A percentile compares a stretch with the other conserved stretches of the same genome.
Evolutionary conservation across 768 basidiomycete species (phyloP).

Genomic region (Kockovaella imperatae): DNA sequence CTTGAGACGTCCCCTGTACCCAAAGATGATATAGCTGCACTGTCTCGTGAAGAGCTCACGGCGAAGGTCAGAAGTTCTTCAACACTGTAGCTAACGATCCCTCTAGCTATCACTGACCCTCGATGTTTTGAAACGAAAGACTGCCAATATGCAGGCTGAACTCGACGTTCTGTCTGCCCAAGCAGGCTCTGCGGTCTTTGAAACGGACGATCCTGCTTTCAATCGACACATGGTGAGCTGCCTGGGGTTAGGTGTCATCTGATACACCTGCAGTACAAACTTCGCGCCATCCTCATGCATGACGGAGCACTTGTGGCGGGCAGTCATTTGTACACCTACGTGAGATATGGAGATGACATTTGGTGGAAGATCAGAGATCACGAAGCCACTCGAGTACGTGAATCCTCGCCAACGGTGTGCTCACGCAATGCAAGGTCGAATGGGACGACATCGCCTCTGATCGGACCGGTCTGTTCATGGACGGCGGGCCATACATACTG

Average conservation of each 20-base stretch:
- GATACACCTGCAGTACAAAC: constrained; percentile 17
- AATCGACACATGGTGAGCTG: constrained; percentile 28
- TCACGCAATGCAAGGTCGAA: constrained; percentile 1
- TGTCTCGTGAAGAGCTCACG: constrained; percentile 19
- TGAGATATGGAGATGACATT: constrained; percentile 14
- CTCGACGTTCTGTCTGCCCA: no score
- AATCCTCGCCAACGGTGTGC: constrained; percentile 2
- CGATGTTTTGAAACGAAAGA: constrained; percentile 9
- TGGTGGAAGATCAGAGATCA: constrained; percentile 38
- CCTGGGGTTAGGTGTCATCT: not conserved
- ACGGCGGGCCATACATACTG: constrained; percentile 32
- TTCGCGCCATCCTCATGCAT: constrained; percentile 25
- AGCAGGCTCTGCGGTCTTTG: constrained; percentile 15
- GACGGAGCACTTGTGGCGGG: constrained; percentile 25
- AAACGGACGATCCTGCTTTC: constrained; percentile 23
- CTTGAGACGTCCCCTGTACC: constrained; percentile 7
- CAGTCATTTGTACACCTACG: constrained; percentile 28
- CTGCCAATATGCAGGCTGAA: constrained; percentile 10
- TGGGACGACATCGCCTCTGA: constrained; percentile 22
- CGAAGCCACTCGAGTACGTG: constrained; percentile 5
- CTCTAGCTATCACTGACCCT: constrained; percentile 22
- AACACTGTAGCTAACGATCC: not conserved
- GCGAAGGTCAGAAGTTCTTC: constrained; percentile 18
- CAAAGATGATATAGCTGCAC: constrained; percentile 8
- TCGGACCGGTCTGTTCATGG: constrained; percentile 32